Conservation (phyloP, 176 grass and related monocot genomes). For the Guadua angustifolia region DNA sequence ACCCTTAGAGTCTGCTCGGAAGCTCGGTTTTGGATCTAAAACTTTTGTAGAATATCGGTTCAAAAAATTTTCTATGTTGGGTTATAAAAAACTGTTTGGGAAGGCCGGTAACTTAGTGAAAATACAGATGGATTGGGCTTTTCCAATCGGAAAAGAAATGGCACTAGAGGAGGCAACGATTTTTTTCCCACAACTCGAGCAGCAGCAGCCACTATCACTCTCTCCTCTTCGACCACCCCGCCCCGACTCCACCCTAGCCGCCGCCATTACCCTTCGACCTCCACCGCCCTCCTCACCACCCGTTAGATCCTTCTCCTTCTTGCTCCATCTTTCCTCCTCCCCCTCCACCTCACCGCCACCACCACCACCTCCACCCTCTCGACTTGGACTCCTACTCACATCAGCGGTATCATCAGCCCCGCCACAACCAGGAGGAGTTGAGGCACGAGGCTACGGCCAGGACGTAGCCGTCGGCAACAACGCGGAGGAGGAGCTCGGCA, state of each 20-base stretch:
- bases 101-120: no score
- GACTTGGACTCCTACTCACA: constrained; percentile 32
- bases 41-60: no score
- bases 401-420: not conserved
- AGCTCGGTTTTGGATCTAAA: no score
- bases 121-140: no score
- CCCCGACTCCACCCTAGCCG: constrained; percentile 14
- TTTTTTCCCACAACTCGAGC: constrained; percentile 70
- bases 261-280: constrained; percentile 51
- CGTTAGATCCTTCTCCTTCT: constrained; percentile 48
- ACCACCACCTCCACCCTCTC: constrained; percentile 47
- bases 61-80: no score
- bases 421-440: constrained; percentile 3
- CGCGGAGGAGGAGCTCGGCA: constrained; percentile 72
- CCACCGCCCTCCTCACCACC: constrained; percentile 27
- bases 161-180: no score
- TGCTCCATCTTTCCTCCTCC: constrained; percentile 48
- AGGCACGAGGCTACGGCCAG: constrained; percentile 1
- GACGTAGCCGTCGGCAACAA: constrained; percentile 23
- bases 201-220: constrained; percentile 67
- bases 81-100: no score
- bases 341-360: not conserved
- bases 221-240: constrained; percentile 69
- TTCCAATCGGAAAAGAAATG: no score
- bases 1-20: no score